Conservation (phyloP, 768 basidiomycete species). For the Russula compacta region DNA sequence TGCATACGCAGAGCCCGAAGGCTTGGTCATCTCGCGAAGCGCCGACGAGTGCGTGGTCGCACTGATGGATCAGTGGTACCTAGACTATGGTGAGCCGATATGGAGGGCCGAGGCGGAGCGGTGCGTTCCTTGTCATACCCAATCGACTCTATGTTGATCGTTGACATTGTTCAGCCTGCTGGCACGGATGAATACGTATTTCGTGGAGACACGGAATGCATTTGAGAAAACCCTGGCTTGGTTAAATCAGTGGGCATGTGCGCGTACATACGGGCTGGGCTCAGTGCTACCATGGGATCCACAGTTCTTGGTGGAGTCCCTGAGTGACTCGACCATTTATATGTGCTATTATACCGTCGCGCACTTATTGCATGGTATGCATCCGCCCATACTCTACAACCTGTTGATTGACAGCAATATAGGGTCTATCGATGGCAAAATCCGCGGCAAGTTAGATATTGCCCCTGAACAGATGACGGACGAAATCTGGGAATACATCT, state of each 20-base stretch:
- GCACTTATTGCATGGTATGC: conserved; percentile 81
- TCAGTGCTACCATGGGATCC: conserved; percentile 96
- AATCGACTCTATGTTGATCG: background rate
- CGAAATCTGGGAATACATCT: conserved; percentile 94
- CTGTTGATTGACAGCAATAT: conserved; percentile 13
- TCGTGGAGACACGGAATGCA: conserved; percentile 80
- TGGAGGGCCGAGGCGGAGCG: conserved; percentile 84
- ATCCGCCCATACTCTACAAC: background rate
- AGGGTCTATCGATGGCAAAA: conserved; percentile 72
- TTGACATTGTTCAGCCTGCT: conserved; percentile 45
- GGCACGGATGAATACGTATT: conserved; percentile 82
- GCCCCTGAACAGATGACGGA: conserved; percentile 91
- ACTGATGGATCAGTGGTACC: conserved; percentile 98
- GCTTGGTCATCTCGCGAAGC: conserved; percentile 78
- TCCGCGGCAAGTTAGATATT: conserved; percentile 76
- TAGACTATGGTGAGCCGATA: conserved; percentile 88
- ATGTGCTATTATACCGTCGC: conserved; percentile 97
- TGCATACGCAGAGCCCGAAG: conserved; percentile 93
- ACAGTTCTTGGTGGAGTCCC: conserved; percentile 89
- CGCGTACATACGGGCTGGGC: conserved; percentile 93
- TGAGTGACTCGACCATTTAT: conserved; percentile 97
- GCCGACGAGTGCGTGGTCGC: conserved; percentile 98
- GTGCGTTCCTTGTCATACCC: conserved; percentile 35
- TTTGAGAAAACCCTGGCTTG: conserved; percentile 90
- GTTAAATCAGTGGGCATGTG: conserved; percentile 99